phyloP scores from a whole-genome alignment of 305 asterid species.

The Fraxinus velutina region DNA sequence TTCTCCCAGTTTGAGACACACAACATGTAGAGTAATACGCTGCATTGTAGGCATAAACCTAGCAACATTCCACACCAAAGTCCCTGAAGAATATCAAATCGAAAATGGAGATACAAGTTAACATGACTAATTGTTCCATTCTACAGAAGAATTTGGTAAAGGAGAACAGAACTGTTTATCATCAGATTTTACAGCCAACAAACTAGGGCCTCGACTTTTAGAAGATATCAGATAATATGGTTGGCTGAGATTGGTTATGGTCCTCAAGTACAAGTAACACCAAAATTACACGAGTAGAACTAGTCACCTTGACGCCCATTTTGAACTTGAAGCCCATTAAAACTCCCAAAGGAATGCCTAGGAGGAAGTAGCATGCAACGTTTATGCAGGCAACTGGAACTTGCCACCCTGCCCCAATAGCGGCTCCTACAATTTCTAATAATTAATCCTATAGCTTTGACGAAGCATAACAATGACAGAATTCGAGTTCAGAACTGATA shows the following conservation, averaged over 20 bases:
- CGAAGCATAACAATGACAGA: neutral
- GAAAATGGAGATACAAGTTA: neutral
- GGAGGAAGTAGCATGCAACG: neutral
- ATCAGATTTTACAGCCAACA: neutral
- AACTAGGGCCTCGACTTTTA: neutral
- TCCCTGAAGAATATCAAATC: conserved; percentile 35
- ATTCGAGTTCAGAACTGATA: neutral
- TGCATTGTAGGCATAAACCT: conserved; percentile 41
- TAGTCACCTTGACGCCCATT: neutral
- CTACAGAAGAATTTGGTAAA: neutral
- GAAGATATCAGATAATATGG: too few relatives aligned
- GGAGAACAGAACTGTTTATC: neutral
- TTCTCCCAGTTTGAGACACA: conserved; percentile 45
- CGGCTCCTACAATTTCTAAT: neutral
- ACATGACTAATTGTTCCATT: neutral
- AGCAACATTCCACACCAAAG: conserved; percentile 60
- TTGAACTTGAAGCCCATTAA: neutral
- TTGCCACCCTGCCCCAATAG: neutral
- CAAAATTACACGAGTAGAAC: neutral
- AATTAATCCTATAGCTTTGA: neutral
- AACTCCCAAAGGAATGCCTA: conserved; percentile 1
- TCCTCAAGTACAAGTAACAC: neutral
- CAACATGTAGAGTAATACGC: conserved; percentile 39
- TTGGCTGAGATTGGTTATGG: neutral
- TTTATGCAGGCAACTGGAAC: neutral